Evolutionary conservation across 2,329 filamentous ascomycete species (phyloP), one percentile per base, ranked within the genome.

Genomic region (Graphilbum ipis-grandicollis): DNA sequence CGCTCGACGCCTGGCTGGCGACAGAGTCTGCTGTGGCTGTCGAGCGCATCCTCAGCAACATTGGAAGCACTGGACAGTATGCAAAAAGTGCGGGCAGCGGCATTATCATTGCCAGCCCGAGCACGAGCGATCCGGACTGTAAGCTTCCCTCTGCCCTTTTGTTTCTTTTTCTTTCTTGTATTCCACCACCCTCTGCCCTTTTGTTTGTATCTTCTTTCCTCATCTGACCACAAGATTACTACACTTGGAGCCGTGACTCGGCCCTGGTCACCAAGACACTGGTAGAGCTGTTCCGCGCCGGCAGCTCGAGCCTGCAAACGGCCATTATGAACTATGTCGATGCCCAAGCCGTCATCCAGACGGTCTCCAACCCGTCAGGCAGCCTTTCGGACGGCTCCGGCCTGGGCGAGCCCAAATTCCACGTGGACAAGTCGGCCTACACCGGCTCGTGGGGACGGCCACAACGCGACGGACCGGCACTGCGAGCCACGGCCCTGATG

Each of bases 191-290:
- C 29, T 22, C 14, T 1, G 19, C 28, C 10, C 23, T 9, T 15
- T 14, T 9, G 19, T 33, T 9, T 14, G 17, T 7, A 18, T 31
- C 34, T 41, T 17, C 26, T 26, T 3, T n/a, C 15, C 7, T 7
- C 23, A 25, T 25, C 7, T 7, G 7, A 25, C 23, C 12, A 8
- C 26, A 7, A 43, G 41, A 86, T 53, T 85, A 68, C 50, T 86
- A 74, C 49, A 83, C 78, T 1, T 88, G 81, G 81, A 83, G 75
- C 2, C 62, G 81, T 48, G 81, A 88, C 52, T 68, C 76, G 14
- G 77, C 75, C 19, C 62, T 86, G 22, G 71, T 73, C 3, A 71
- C 79, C 58, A 83, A 82, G 56, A 59, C 61, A 19, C 55, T 86
- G 14, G 60, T 79, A 9, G 80, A 86, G 46, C 62, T 69, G 17